A percentile compares a stretch with the other conserved stretches of the same genome.
phyloP scores from a whole-genome alignment of 169 alveolate species.

The Plasmodium inui region DNA sequence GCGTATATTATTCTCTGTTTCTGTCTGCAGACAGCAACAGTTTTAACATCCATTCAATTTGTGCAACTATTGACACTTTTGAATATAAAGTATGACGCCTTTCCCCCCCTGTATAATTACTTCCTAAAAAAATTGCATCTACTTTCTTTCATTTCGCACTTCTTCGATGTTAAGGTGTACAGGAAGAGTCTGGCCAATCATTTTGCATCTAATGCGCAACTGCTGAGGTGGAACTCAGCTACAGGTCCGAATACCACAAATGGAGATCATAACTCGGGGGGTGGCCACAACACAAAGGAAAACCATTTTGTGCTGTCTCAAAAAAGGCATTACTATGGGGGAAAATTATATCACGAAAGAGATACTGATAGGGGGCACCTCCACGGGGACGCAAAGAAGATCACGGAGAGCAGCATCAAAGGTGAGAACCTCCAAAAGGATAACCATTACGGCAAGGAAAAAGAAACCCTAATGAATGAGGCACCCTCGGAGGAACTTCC shows the following conservation, averaged over 20 bases:
- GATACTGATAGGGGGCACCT: not conserved
- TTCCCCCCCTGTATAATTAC: slow-evolving; percentile 30
- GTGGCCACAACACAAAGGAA: not conserved
- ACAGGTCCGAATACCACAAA: not conserved
- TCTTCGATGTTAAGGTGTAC: slow-evolving; percentile 7
- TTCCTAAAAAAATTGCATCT: slow-evolving; percentile 15
- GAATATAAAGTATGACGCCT: slow-evolving; percentile 19
- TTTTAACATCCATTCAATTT: slow-evolving; percentile 17
- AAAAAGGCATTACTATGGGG: not conserved
- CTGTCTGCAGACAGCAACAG: not conserved
- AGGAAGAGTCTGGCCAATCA: not conserved
- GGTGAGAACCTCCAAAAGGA: slow-evolving; percentile 5
- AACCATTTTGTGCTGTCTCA: not conserved
- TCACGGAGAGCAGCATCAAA: not conserved
- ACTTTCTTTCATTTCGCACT: slow-evolving; percentile 24
- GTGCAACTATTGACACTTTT: slow-evolving; percentile 44
- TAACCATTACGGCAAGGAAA: not conserved
- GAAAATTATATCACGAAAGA: not conserved
- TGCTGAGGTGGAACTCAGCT: not conserved
- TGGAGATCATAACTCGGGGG: not conserved
- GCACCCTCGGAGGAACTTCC: not conserved
- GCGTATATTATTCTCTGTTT: slow-evolving; percentile 11
- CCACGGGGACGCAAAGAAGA: not conserved
- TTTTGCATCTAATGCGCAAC: not conserved
- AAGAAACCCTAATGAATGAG: not conserved